phyloP scores from a whole-genome alignment of 495 filamentous ascomycete species.

The Oidiodendron maius region DNA sequence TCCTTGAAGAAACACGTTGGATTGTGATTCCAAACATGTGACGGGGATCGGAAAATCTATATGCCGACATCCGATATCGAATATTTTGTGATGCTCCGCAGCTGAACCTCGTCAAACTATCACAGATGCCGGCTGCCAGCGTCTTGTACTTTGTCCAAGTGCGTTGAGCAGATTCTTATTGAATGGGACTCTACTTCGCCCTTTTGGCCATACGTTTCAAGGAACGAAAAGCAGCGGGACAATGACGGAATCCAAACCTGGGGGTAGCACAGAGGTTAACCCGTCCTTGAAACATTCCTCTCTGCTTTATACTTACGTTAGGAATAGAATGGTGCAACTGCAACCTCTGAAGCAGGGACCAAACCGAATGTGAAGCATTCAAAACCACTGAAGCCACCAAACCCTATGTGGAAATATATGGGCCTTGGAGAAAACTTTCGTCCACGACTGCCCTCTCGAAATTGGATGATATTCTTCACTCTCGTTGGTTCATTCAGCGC shows the following conservation, averaged over 20 bases:
- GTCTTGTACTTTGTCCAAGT: neutral
- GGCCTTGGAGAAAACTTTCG: slow-evolving; percentile 71
- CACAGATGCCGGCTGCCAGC: neutral
- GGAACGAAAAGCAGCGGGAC: neutral
- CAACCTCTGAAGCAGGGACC: slow-evolving; percentile 21
- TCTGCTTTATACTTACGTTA: neutral
- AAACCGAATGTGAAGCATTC: slow-evolving; percentile 24
- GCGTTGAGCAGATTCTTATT: neutral
- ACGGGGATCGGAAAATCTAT: neutral
- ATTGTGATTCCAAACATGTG: no score
- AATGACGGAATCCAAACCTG: slow-evolving; percentile 19
- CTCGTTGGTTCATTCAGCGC: slow-evolving; percentile 70
- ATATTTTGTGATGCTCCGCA: neutral
- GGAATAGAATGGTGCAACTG: slow-evolving; percentile 7
- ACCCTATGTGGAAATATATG: slow-evolving; percentile 70
- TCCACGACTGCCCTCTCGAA: slow-evolving; percentile 85
- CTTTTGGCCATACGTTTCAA: neutral
- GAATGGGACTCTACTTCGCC: neutral
- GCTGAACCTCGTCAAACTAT: neutral
- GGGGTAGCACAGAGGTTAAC: slow-evolving; percentile 15
- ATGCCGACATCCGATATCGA: neutral
- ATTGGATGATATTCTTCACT: slow-evolving; percentile 93
- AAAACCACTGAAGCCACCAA: slow-evolving; percentile 46
- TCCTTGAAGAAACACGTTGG: no score
- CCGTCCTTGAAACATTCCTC: neutral